A percentile compares a stretch with the other conserved stretches of the same genome.
phyloP scores from a whole-genome alignment of 305 asterid species.

The Solanum hybrid region DNA sequence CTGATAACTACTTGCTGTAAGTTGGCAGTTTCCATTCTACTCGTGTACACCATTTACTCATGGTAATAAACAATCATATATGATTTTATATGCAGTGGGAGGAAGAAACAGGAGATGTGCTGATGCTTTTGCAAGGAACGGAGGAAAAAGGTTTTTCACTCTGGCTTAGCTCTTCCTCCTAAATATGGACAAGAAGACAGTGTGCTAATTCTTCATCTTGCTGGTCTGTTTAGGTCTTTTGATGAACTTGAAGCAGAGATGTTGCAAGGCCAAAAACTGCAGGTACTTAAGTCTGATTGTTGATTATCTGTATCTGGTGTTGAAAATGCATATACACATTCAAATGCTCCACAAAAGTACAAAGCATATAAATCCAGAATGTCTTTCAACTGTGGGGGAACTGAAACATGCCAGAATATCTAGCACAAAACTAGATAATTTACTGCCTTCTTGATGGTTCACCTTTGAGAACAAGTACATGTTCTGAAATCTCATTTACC shows the following conservation, averaged over 20 bases:
- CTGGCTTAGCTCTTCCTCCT: background rate
- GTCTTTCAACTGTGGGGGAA: background rate
- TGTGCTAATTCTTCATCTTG: background rate
- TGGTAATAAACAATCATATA: background rate
- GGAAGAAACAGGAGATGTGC: conserved; percentile 93
- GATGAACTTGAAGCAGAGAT: conserved; percentile 86
- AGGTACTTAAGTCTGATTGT: conserved; percentile 26
- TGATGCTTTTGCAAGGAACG: conserved; percentile 71
- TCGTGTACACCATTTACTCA: background rate
- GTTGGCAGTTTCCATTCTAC: conserved; percentile 9
- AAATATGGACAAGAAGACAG: background rate
- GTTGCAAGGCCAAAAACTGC: conserved; percentile 84
- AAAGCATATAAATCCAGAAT: background rate
- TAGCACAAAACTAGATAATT: background rate
- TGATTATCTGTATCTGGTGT: background rate
- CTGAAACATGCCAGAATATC: background rate
- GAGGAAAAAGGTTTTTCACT: conserved; percentile 48
- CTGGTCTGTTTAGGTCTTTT: conserved; percentile 30
- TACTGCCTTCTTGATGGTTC: background rate
- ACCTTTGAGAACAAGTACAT: background rate
- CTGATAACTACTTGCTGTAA: conserved; percentile 86
- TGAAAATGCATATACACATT: background rate
- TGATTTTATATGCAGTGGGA: conserved; percentile 47
- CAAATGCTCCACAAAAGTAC: background rate
- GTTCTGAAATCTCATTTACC: background rate